A percentile compares a stretch with the other conserved stretches of the same genome.
Conservation (phyloP, 139 green algal species). For the Chlamydomonas sphaeroides region DNA sequence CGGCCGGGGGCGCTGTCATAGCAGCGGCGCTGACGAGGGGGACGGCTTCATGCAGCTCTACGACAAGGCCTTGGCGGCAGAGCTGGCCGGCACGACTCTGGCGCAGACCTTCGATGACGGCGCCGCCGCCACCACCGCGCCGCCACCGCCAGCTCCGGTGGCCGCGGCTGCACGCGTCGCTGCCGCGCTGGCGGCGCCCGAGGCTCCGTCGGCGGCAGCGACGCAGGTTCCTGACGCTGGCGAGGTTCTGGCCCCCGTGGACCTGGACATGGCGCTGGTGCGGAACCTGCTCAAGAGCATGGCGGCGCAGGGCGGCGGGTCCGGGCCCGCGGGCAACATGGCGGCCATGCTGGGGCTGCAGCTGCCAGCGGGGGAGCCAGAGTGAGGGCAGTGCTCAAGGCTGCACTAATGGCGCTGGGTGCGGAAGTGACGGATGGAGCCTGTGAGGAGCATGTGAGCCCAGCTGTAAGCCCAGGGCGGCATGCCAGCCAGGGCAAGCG, state of each 20-base stretch:
- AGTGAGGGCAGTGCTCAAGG: too few species aligned
- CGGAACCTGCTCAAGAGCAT: constrained; percentile 40
- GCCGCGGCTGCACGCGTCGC: not conserved
- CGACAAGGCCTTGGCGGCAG: constrained; percentile 5
- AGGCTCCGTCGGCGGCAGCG: too few species aligned
- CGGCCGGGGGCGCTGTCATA: not conserved
- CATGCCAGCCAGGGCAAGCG: too few species aligned
- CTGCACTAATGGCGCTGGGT: too few species aligned
- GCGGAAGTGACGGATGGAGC: not conserved
- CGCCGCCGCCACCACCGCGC: not conserved
- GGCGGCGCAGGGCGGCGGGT: constrained; percentile 36
- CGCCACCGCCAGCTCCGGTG: not conserved
- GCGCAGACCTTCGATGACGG: constrained; percentile 10
- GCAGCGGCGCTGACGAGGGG: too few species aligned
- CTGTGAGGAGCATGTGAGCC: too few species aligned
- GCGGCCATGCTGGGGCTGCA: constrained; percentile 50
- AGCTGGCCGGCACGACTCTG: constrained; percentile 38
- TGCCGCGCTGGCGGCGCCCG: not conserved
- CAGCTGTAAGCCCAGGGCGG: too few species aligned
- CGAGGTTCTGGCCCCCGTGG: constrained; percentile 25
- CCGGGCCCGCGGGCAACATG: constrained; percentile 52
- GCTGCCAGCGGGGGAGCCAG: constrained; percentile 17
- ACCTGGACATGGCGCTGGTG: constrained; percentile 61
- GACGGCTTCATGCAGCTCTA: constrained; percentile 23
- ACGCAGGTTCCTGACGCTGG: not conserved